Evolutionary conservation across 2,329 filamentous ascomycete genomes (phyloP).

Genomic region (Trichophaea hybrida): DNA sequence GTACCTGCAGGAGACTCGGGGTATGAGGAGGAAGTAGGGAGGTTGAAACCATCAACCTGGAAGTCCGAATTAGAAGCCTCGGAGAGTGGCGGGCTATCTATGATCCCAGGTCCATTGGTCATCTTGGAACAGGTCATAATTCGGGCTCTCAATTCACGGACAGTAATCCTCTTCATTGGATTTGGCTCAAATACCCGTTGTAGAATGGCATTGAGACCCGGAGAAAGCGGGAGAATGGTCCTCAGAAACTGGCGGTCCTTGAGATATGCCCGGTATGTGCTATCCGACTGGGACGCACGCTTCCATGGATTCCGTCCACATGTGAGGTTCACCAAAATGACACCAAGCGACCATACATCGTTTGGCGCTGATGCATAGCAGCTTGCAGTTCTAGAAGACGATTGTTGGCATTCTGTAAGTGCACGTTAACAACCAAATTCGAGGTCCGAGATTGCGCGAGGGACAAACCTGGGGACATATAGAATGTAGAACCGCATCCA

Average conservation of each 20-base stretch:
- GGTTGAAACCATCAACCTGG: constrained; percentile 24
- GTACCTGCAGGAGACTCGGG: constrained; percentile 23
- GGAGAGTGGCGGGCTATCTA: constrained; percentile 25
- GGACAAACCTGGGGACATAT: constrained; percentile 92
- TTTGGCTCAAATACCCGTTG: constrained; percentile 76
- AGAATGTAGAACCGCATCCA: constrained; percentile 95
- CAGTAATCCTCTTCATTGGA: constrained; percentile 65
- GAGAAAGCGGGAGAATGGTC: constrained; percentile 79
- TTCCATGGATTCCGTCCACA: constrained; percentile 99
- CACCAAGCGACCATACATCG: constrained; percentile 95
- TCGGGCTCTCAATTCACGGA: constrained; percentile 61
- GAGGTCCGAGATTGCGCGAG: constrained; percentile 2
- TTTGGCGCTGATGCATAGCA: constrained; percentile 88
- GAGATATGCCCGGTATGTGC: constrained; percentile 82
- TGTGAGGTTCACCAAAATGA: constrained; percentile 92
- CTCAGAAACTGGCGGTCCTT: constrained; percentile 76
- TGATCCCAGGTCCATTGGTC: constrained; percentile 38
- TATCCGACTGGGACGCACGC: constrained; percentile 81
- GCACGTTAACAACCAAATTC: constrained; percentile 20
- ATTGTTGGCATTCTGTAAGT: constrained; percentile 68
- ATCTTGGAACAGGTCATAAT: constrained; percentile 66
- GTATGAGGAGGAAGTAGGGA: constrained; percentile 19
- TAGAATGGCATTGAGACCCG: constrained; percentile 78
- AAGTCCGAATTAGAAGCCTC: constrained; percentile 23
- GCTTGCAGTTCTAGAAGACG: constrained; percentile 48